A percentile compares a stretch with the other conserved stretches of the same genome.
phyloP scores from a whole-genome alignment of 2,329 filamentous ascomycete species.

The Diaporthe helianthi region DNA sequence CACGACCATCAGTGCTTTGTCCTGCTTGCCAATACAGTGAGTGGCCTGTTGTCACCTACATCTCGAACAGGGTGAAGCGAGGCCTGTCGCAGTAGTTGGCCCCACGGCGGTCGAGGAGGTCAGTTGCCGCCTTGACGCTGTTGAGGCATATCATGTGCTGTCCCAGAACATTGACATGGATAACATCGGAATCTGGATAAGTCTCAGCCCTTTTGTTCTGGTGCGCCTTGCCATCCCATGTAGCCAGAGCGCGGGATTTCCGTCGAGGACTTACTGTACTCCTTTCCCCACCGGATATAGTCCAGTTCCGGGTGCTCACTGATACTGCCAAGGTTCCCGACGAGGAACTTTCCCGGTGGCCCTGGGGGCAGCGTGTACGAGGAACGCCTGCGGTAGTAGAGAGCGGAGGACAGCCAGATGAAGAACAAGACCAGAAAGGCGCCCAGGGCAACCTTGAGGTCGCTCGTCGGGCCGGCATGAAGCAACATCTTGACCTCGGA shows the following conservation, averaged over 20 bases:
- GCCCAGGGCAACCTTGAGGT: conserved; percentile 22
- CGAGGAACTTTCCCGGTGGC: conserved; percentile 40
- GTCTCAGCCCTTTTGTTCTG: conserved; percentile 17
- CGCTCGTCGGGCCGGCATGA: conserved; percentile 19
- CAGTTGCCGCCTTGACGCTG: conserved; percentile 44
- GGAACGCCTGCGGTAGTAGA: conserved; percentile 11
- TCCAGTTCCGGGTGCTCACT: conserved; percentile 43
- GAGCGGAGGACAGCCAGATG: conserved; percentile 14
- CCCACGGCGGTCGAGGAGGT: conserved; percentile 48
- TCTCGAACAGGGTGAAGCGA: conserved; percentile 47
- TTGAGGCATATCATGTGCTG: conserved; percentile 47
- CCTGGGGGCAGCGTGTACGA: conserved; percentile 41
- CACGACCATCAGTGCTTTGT: conserved; percentile 7
- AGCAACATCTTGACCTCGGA: conserved; percentile 28
- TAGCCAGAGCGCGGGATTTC: background rate
- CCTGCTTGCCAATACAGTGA: background rate
- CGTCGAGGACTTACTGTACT: conserved; percentile 41
- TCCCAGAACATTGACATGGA: conserved; percentile 42
- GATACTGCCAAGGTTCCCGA: conserved; percentile 43
- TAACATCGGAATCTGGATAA: conserved; percentile 40
- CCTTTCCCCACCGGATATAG: conserved; percentile 43
- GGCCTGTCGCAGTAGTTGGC: conserved; percentile 47
- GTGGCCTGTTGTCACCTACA: conserved; percentile 36
- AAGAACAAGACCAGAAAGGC: conserved; percentile 18
- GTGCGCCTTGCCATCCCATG: background rate